Base-by-base conservation (phyloP, 1,139 yeast genomes). In the Yamadazyma atmosphaerica region DNA sequence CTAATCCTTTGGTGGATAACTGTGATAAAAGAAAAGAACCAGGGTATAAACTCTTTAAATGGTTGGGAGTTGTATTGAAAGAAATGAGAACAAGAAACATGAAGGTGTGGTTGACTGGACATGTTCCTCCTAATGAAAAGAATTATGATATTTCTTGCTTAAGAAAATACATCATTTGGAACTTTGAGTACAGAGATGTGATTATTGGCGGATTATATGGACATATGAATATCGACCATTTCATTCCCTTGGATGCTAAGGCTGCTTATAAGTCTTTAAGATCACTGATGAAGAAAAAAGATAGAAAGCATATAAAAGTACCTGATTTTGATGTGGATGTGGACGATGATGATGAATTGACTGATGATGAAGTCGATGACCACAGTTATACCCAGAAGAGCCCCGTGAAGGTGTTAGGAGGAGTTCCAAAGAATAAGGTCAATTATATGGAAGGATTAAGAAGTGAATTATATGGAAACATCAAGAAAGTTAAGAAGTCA, bases 211-310 rank as follows among this genome's bases (percentile, higher is more conserved):
- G 92, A 10, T 63, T 87, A 22, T 87, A 76, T 56, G 96, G 96
- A 0, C 96, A 87, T 55, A 87, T 87, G 95, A 87, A 87, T 58
- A 65, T 86, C 42, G 95, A 87, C 56, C 95, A 87, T 61, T 86
- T 86, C 54, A 72, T 85, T 34, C 87, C 95, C 0, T 68, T 83
- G 47, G 94, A 86, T 62, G 74, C 88, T 1, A 74, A 74, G 30
- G 75, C 78, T 44, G 86, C 92, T 1, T 81, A 85, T 64, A 68
- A 72, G 41, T 75, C 83, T 2, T 66, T 77, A 36, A 54, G 55
- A 34, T 49, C 50, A 25, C 38, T 41, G 47, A 38, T 36, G 34
- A 51, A 39, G 45, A 37, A 36, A 27, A 43, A 36, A 45, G 46
- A 37, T 35, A 45, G 39, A 23, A 45, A 42, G 36, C 39, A 38